Conservation (phyloP, 345 rosid genomes). For the Punica granatum region DNA sequence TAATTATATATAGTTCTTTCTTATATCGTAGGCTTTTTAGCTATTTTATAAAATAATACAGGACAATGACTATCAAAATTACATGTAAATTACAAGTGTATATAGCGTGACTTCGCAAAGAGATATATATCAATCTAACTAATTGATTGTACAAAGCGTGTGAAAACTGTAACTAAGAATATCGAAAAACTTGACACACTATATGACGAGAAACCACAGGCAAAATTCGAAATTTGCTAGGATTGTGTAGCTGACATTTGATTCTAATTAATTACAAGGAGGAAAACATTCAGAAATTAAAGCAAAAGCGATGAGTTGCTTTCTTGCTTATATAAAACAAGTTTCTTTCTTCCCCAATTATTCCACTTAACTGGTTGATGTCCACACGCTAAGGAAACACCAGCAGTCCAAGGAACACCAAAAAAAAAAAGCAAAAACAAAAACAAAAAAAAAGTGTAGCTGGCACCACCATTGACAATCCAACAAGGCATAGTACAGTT, state of each 20-base stretch:
- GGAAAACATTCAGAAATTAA: too few relatives aligned
- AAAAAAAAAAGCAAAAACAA: too few relatives aligned
- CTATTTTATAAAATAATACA: background rate
- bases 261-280: too few relatives aligned
- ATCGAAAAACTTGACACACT: too few relatives aligned
- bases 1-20: background rate
- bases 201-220: too few relatives aligned
- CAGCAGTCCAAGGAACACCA: conserved; percentile 11
- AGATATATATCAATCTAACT: too few relatives aligned
- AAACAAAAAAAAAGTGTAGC: conserved; percentile 20
- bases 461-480: conserved; percentile 37
- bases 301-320: too few relatives aligned
- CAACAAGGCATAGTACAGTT: conserved; percentile 11
- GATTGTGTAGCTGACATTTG: too few relatives aligned
- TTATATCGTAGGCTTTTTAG: background rate
- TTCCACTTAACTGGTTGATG: conserved; percentile 21
- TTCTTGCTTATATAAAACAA: background rate
- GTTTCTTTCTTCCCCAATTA: background rate
- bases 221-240: too few relatives aligned
- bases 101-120: too few relatives aligned
- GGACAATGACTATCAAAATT: background rate
- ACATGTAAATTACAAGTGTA: background rate
- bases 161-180: too few relatives aligned
- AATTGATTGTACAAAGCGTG: background rate
- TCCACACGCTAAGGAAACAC: conserved; percentile 62